Conservation (phyloP, 768 basidiomycete genomes). For the Tylopilus rubrobrunneus region DNA sequence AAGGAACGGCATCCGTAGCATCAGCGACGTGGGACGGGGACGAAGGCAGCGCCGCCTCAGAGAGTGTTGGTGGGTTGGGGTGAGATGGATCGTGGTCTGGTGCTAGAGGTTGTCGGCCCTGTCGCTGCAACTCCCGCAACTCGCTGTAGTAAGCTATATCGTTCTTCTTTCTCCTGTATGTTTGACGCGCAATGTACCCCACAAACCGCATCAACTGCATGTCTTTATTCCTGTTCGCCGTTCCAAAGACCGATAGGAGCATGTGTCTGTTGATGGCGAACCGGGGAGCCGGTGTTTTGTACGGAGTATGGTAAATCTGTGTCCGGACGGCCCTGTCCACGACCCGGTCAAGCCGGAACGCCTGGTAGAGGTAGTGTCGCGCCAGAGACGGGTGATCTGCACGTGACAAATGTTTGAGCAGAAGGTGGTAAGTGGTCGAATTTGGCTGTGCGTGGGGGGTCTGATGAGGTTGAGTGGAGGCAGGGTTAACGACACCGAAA, state of each 20-base stretch:
- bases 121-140: constrained; percentile 27
- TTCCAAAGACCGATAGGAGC: constrained; percentile 54
- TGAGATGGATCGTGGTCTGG: constrained; percentile 19
- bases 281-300: constrained; percentile 43
- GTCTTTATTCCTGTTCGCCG: constrained; percentile 57
- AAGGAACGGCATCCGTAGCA: constrained; percentile 21
- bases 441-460: constrained; percentile 54
- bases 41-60: background rate
- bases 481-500: constrained; percentile 40
- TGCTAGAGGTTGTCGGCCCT: constrained; percentile 21
- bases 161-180: constrained; percentile 46
- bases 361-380: constrained; percentile 63
- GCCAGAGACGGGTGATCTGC: constrained; percentile 49
- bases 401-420: constrained; percentile 55
- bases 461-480: constrained; percentile 31
- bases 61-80: background rate
- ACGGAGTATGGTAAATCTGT: constrained; percentile 28
- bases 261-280: constrained; percentile 54
- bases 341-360: constrained; percentile 42
- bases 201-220: constrained; percentile 61
- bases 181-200: constrained; percentile 39
- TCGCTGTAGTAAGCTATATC: constrained; percentile 42
- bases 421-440: constrained; percentile 59
- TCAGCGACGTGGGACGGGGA: background rate
- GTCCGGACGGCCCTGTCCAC: constrained; percentile 33